Percentiles rank a stretch among this genome's conserved stretches.
Conservation (phyloP, 345 rosid species). For the Hirschfeldia incana region DNA sequence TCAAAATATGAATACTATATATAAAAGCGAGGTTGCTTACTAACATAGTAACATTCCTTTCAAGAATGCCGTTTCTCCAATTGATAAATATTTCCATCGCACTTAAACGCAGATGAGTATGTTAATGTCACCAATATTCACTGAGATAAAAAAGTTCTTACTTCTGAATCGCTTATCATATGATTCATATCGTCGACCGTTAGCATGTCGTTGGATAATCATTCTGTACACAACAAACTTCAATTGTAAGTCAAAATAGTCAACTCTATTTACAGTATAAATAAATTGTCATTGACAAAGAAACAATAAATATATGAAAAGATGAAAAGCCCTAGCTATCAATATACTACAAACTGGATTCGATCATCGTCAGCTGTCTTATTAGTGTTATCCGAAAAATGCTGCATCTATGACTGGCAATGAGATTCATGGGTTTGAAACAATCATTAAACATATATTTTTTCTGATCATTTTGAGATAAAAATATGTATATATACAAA, state of each 20-base stretch:
- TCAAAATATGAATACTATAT: no score
- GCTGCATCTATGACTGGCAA: background rate
- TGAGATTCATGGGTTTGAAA: background rate
- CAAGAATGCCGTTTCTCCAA: background rate
- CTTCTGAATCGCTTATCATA: slow-evolving; percentile 8
- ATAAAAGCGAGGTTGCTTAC: no score
- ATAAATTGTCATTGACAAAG: background rate
- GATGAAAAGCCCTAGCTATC: background rate
- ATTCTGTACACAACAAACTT: slow-evolving; percentile 11
- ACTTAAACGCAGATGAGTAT: background rate
- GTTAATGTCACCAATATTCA: background rate
- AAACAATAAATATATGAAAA: background rate
- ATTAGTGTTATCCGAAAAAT: background rate
- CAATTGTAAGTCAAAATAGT: background rate
- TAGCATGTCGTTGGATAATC: slow-evolving; percentile 24
- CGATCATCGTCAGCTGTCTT: background rate
- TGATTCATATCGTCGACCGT: slow-evolving; percentile 16
- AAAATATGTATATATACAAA: no score
- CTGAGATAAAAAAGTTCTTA: slow-evolving; percentile 19
- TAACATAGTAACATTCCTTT: no score
- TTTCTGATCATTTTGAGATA: no score
- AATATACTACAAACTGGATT: background rate
- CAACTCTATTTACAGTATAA: background rate
- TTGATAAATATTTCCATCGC: background rate
- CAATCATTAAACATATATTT: no score